Conservation (phyloP, 495 filamentous ascomycete species). For the Neurospora hispaniola region DNA sequence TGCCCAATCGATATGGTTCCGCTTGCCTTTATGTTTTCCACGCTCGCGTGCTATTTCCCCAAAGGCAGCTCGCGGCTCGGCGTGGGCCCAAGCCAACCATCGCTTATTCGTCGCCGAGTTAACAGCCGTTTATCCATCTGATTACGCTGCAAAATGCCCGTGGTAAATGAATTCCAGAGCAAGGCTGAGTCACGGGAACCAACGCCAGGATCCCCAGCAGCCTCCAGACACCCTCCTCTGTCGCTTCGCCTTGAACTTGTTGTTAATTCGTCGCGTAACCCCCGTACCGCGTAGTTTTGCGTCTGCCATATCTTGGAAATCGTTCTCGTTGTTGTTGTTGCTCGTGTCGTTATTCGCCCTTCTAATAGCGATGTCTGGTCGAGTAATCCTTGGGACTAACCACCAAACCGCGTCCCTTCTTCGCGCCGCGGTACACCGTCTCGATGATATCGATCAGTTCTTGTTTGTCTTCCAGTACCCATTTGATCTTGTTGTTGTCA, state of each 20-base stretch:
- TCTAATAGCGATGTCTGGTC: conserved; percentile 69
- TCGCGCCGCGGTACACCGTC: conserved; percentile 93
- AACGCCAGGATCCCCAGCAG: not conserved
- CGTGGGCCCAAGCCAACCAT: not conserved
- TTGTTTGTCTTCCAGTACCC: conserved; percentile 96
- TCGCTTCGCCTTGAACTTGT: not conserved
- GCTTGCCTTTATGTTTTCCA: not conserved
- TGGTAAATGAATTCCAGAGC: not conserved
- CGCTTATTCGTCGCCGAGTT: not conserved
- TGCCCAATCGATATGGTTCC: not conserved
- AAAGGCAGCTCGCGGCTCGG: not conserved
- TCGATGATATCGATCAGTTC: conserved; percentile 98
- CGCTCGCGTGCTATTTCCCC: not conserved
- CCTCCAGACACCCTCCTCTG: not conserved
- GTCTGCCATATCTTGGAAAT: not conserved
- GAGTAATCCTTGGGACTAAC: conserved; percentile 95
- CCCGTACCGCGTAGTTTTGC: not conserved
- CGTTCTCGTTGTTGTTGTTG: not conserved
- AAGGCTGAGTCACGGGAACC: not conserved
- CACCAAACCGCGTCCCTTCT: conserved; percentile 91
- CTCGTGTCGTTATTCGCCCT: not conserved
- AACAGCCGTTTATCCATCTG: not conserved
- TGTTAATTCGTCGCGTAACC: not conserved
- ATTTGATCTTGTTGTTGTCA: conserved; percentile 95
- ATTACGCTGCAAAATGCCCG: not conserved